Evolutionary conservation across 768 basidiomycete genomes (phyloP).

Genomic region (Xanthoconium stramineum): DNA sequence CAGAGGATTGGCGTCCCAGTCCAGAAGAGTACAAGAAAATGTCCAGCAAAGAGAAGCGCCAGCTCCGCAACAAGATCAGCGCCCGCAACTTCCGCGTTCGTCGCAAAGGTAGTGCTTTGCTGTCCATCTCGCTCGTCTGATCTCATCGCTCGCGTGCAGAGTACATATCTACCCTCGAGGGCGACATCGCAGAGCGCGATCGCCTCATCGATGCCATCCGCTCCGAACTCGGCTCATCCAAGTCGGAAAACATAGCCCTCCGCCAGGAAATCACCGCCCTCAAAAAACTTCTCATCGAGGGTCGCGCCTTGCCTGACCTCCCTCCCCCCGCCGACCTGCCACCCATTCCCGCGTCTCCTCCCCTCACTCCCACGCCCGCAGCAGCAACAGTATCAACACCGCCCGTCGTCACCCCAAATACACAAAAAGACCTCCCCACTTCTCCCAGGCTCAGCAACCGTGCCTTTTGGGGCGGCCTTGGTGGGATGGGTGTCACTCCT

Average conservation of each 20-base stretch:
- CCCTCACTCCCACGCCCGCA: conserved; percentile 24
- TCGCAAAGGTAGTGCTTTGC: conserved; percentile 64
- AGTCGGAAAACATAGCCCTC: conserved; percentile 80
- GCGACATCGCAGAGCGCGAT: conserved; percentile 91
- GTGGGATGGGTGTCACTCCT: conserved; percentile 71
- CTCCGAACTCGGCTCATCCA: conserved; percentile 73
- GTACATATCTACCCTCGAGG: conserved; percentile 92
- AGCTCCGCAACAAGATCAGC: conserved; percentile 94
- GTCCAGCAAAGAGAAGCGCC: conserved; percentile 93
- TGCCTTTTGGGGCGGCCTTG: conserved; percentile 81
- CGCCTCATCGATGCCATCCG: conserved; percentile 84
- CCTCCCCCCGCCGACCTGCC: conserved; percentile 46
- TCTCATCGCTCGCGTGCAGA: conserved; percentile 42
- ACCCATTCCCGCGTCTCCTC: conserved; percentile 41
- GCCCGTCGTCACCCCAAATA: conserved; percentile 58
- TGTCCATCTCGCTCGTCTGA: not conserved
- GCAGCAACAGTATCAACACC: conserved; percentile 17
- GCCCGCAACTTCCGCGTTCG: conserved; percentile 94
- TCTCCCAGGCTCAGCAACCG: conserved; percentile 50
- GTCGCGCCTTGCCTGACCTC: conserved; percentile 48
- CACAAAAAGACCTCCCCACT: conserved; percentile 71
- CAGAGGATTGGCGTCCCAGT: conserved; percentile 81
- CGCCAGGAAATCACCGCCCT: conserved; percentile 72
- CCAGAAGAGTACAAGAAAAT: conserved; percentile 96
- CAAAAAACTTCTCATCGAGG: conserved; percentile 71